These are phyloP conservation scores for Colletotrichum spinosum DNA, from an alignment of 2,329 filamentous ascomycete species.

Conservation along the genomic window DNA sequence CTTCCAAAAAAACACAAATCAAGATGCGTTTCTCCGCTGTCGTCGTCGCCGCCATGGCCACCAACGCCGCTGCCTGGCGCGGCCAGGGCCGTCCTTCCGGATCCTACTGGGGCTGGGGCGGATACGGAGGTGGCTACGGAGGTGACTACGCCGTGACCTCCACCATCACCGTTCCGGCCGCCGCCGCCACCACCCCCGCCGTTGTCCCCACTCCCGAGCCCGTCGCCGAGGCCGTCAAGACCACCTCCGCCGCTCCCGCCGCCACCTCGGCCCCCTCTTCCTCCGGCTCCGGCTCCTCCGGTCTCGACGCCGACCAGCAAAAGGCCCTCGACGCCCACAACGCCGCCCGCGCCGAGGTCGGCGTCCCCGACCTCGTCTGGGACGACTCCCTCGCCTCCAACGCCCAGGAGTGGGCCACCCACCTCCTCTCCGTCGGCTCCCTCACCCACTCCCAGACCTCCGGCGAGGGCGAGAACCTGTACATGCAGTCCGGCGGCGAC, in stretches of 20 bases:
- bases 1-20: slow-evolving; percentile 1
- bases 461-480: slow-evolving; percentile 37
- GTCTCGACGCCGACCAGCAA: slow-evolving; percentile 31
- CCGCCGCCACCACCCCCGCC: not conserved
- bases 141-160: slow-evolving; percentile 8
- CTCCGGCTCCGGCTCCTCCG: slow-evolving; percentile 27
- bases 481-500: slow-evolving; percentile 34
- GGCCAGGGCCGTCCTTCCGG: slow-evolving; percentile 7
- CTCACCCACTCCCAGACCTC: slow-evolving; percentile 33
- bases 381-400: slow-evolving; percentile 44
- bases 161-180: slow-evolving; percentile 12
- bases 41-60: slow-evolving; percentile 30
- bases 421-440: slow-evolving; percentile 33
- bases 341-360: slow-evolving; percentile 34
- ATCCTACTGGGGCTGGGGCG: slow-evolving; percentile 25
- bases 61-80: slow-evolving; percentile 32
- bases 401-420: slow-evolving; percentile 38
- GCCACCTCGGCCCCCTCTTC: slow-evolving; percentile 20
- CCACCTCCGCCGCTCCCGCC: slow-evolving; percentile 40
- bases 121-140: not conserved
- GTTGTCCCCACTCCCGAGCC: slow-evolving; percentile 11
- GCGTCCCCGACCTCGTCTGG: slow-evolving; percentile 39
- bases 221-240: slow-evolving; percentile 25
- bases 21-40: slow-evolving; percentile 37
- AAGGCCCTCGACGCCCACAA: slow-evolving; percentile 37